Percentiles rank a stretch among this genome's conserved stretches.
Conservation (phyloP, 2,329 filamentous ascomycete genomes). For the Colletotrichum salicis region DNA sequence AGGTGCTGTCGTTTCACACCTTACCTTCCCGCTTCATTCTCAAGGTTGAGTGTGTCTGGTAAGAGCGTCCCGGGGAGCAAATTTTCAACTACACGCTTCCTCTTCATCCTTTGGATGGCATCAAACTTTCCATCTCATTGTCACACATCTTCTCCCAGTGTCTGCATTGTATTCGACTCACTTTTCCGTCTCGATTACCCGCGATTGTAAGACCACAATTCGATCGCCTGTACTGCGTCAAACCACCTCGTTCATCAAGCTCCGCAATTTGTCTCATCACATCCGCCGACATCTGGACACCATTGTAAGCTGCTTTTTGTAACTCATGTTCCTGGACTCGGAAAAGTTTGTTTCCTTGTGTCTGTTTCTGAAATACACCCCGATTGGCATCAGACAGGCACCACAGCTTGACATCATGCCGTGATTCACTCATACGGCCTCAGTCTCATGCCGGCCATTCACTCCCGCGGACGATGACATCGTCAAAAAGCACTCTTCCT, state of each 20-base stretch:
- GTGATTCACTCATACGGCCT: constrained; percentile 4
- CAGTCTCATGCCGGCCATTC: neutral
- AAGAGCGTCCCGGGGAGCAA: constrained; percentile 30
- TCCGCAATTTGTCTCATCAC: constrained; percentile 3
- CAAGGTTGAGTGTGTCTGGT: constrained; percentile 20
- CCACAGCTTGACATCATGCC: neutral
- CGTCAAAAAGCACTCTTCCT: neutral
- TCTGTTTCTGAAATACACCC: neutral
- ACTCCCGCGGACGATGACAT: no score
- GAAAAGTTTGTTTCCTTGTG: neutral
- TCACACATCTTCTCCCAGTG: neutral
- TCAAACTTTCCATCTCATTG: constrained; percentile 18
- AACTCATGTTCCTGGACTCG: neutral
- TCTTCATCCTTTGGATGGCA: constrained; percentile 8
- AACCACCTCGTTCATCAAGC: constrained; percentile 15
- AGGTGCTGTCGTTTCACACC: constrained; percentile 22
- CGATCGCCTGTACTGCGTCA: neutral
- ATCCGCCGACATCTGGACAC: neutral
- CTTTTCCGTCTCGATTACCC: neutral
- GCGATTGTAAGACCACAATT: constrained; percentile 12
- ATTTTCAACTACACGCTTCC: constrained; percentile 25
- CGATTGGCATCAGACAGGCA: neutral
- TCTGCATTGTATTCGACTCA: constrained; percentile 14
- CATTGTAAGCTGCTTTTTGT: constrained; percentile 11
- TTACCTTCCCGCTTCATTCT: constrained; percentile 31